Base-by-base conservation (phyloP, 2,329 filamentous ascomycete genomes). In the Fusarium guadeloupense region DNA sequence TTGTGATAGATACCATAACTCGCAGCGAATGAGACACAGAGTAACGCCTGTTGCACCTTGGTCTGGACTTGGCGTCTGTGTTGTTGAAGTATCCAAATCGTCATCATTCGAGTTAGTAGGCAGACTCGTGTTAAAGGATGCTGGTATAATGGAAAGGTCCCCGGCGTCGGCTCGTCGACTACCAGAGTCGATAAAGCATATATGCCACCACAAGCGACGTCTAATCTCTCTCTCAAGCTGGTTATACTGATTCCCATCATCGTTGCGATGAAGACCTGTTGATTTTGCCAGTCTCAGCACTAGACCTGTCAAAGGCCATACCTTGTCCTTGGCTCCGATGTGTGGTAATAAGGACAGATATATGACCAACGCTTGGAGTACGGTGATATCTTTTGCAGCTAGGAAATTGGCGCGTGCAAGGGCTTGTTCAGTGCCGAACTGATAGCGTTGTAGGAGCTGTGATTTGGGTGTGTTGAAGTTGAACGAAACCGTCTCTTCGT, bases 91-190 rank as follows among this genome's bases (percentile, higher is more conserved):
- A 4, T 59, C 46, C 0, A 68, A 7, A 10, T 60, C 54, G 4
- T 10, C 10, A 20, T 83, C 80, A 55, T 80, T 77, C 26, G 80
- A 57, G 47, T 81, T 81, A 4, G 62, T 55, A 0, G 81, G 81
- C 7, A 77, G 65, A n/a, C 73, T 65, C 1, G 78, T 79, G 46
- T 81, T 76, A 23, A 77, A 81, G 3, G 52, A 60, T 0, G 31
- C 31, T n/a, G 58, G 54, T 5, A 62, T 56, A n/a, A 69, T 40
- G 2, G 64, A 65, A 1, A 71, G 30, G 3, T 68, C 67, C n/a
- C 46, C 42, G 2, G 64, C 35, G 2, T 44, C 55, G 1, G 54
- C 23, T n/a, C 23, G 37, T 31, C 61, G 56, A 28, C 46, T 64
- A 9, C 31, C 51, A 3, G 68, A 71, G 28, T 73, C 68, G 4